Conservation (phyloP, 352 stramenopile genomes). For the Lagenidium sp. region DNA sequence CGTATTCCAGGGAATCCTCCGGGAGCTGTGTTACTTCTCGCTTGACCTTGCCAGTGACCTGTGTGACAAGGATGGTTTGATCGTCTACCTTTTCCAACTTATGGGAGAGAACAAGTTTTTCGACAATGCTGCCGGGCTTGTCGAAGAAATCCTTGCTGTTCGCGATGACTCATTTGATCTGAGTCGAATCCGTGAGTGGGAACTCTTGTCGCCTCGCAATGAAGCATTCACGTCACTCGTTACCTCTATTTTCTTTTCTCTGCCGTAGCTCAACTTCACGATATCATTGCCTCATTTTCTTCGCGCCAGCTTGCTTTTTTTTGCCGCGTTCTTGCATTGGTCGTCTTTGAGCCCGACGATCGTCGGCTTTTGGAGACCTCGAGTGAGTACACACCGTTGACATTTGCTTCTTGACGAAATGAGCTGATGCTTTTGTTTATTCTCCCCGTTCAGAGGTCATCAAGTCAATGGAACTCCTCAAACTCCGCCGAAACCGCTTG, state of each 20-base stretch:
- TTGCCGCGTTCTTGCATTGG: slow-evolving; percentile 91
- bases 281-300: slow-evolving; percentile 83
- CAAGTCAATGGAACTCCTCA: slow-evolving; percentile 90
- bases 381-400: slow-evolving; percentile 20
- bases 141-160: slow-evolving; percentile 91
- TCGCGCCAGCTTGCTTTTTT: slow-evolving; percentile 93
- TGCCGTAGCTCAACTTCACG: slow-evolving; percentile 80
- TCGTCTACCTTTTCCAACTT: slow-evolving; percentile 93
- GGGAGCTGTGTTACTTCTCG: slow-evolving; percentile 81
- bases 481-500: slow-evolving; percentile 75
- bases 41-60: slow-evolving; percentile 51
- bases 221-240: not conserved
- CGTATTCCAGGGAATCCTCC: slow-evolving; percentile 34
- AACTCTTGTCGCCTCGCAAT: not conserved
- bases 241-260: slow-evolving; percentile 4
- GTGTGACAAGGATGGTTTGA: slow-evolving; percentile 76
- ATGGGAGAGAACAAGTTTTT: slow-evolving; percentile 87
- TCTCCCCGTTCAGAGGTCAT: slow-evolving; percentile 64
- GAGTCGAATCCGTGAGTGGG: slow-evolving; percentile 60
- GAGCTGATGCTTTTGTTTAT: slow-evolving; percentile 6
- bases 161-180: slow-evolving; percentile 74
- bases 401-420: slow-evolving; percentile 6
- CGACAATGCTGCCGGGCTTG: slow-evolving; percentile 83
- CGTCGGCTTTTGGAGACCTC: slow-evolving; percentile 88
- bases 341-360: slow-evolving; percentile 95